These are phyloP conservation scores for Pachysandra terminalis DNA, from an alignment of 164 flowering plant species.

Conservation along the genomic window DNA sequence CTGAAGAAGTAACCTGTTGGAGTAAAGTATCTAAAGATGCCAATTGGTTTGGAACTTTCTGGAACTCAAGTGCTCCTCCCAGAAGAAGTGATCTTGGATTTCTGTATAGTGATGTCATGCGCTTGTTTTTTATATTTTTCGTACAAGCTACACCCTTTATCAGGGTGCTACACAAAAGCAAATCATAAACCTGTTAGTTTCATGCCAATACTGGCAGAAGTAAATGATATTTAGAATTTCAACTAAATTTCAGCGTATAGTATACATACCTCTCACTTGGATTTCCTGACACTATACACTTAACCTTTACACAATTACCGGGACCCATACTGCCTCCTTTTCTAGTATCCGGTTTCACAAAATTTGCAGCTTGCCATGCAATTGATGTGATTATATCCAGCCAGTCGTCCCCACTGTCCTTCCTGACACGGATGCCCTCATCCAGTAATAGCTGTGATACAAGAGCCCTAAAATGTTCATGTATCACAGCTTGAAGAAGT, in stretches of 20 bases:
- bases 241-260: neutral
- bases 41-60: constrained; percentile 70
- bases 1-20: constrained; percentile 61
- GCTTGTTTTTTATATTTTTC: constrained; percentile 94
- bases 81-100: constrained; percentile 77
- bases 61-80: constrained; percentile 95
- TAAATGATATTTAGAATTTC: constrained; percentile 2
- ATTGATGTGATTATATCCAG: constrained; percentile 61
- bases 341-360: constrained; percentile 88
- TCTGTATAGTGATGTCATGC: constrained; percentile 93
- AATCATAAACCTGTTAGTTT: constrained; percentile 2
- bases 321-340: constrained; percentile 98
- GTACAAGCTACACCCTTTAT: constrained; percentile 95
- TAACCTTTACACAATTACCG: constrained; percentile 83
- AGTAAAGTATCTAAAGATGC: constrained; percentile 82
- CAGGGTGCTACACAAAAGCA: constrained; percentile 51
- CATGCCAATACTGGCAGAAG: neutral
- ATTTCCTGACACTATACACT: constrained; percentile 78
- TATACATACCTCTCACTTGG: constrained; percentile 65
- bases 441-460: constrained; percentile 83
- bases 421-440: constrained; percentile 45
- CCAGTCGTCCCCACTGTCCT: constrained; percentile 55
- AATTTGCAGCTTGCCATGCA: constrained; percentile 95
- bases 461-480: constrained; percentile 89
- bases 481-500: constrained; percentile 61